Evolutionary conservation across 2,329 filamentous ascomycete species (phyloP).

Genomic region (Xylariaceae sp.): DNA sequence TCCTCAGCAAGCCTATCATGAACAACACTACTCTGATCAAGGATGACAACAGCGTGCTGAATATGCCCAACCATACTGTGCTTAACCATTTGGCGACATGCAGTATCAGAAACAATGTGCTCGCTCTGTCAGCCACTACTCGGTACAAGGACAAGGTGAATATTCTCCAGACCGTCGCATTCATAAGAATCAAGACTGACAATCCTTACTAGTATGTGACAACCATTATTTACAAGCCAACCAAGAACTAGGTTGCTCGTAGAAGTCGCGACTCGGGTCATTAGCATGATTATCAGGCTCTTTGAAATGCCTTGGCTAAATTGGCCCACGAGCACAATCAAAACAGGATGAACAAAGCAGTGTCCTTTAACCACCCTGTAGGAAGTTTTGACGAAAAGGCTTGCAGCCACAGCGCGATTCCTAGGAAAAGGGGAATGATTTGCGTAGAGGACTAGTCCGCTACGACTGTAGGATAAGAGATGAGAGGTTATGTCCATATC

Average conservation of each 20-base stretch:
- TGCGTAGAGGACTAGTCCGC: neutral
- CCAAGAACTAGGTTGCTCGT: constrained; percentile 43
- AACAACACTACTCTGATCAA: constrained; percentile 90
- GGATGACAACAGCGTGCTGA: constrained; percentile 94
- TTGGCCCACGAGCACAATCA: neutral
- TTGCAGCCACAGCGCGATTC: neutral
- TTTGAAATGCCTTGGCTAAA: neutral
- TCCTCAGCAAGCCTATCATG: constrained; percentile 88
- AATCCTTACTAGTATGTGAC: constrained; percentile 73
- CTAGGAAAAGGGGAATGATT: neutral
- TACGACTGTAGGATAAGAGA: constrained; percentile 1
- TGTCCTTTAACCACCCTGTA: neutral
- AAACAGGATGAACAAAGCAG: neutral
- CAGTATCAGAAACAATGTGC: constrained; percentile 93
- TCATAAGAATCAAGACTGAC: constrained; percentile 5
- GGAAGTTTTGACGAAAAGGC: neutral
- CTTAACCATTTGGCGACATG: constrained; percentile 95
- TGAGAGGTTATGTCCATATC: too few relatives aligned
- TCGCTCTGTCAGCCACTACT: constrained; percentile 95
- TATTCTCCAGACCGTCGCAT: constrained; percentile 2
- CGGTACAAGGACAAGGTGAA: constrained; percentile 89
- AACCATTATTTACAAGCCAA: constrained; percentile 95
- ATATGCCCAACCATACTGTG: constrained; percentile 95
- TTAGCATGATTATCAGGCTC: neutral
- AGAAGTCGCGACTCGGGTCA: constrained; percentile 3